Evolutionary conservation across 1,284 basidiomycete genomes (phyloP), one percentile per base, ranked within the genome.

Genomic region (Cerrena zonata): DNA sequence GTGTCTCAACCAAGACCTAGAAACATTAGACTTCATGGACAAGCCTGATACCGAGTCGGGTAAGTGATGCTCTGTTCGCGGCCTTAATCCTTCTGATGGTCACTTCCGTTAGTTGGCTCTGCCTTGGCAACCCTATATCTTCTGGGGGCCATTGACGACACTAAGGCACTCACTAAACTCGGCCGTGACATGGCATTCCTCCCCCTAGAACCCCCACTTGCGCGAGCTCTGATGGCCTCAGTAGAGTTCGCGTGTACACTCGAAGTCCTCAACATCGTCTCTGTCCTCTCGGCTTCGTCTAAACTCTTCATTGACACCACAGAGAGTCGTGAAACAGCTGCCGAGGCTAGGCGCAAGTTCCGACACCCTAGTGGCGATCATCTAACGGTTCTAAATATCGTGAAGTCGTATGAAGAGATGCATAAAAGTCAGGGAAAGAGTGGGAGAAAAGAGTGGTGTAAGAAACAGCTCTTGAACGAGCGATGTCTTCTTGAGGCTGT

Each of bases 311-410:
- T 87, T 48, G 85, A 89, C 61, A 69, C 79, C 21, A 72, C 79
- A 48, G 82, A 86, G 52, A 77, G 86, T 48, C 79, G 93, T 19
- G 89, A 93, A 46, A 72, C 73, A 3, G 84, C 87, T 0, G 68
- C 76, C 0, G 82, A 83, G 48, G 84, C 85, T 1, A 76, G 89
- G 2, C 70, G 76, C 42, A 89, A 89, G 64, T 97, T 97, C 65
- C 76, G 83, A 12, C 89, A 93, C 63, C 71, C 81, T 2, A 84
- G 87, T 49, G 94, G 95, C 21, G 95, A 99, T 65, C 92, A 96
- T 65, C 74, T 96, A 52, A 96, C 93, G 12, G 78, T 86, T 50
- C 76, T 97, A 54, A 95, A 95, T 57, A 84, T 84, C 3, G 78
- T 92, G 45, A 79, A 83, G n/a, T 81, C 89, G 2, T 98, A 94